Base-by-base conservation (phyloP, 345 rosid species). In the Diplotaxis tenuifolia region DNA sequence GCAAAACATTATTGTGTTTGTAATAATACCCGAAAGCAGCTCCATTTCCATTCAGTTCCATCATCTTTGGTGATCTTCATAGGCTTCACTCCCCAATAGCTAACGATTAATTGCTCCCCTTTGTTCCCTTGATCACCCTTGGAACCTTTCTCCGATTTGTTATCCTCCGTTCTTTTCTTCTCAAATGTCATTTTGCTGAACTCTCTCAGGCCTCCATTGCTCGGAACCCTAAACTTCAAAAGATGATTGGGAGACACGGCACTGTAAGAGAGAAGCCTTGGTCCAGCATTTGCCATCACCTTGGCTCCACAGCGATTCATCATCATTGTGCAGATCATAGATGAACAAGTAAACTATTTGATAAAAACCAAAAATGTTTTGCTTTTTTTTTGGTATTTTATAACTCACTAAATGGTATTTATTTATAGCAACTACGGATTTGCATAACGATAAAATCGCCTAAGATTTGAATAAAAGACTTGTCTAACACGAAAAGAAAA, bases 11-110 rank as follows among this genome's bases (percentile, higher is more conserved):
- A 6, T 9, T 6, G 23, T 50, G n/a, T 9, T 50, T 50, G 23
- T 50, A 9, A 42, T 62, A 0, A 36, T 77, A 85, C 92, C 85
- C 82, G 79, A 69, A 87, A 87, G 72, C 89, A 88, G 34, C 7
- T 72, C 89, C 92, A 88, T 20, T 75, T 86, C 92, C 89, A 88
- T n/a, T 80, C 83, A 9, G 70, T 45, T 4, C 92, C 92, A 19
- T 86, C 92, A 6, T 79, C 87, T 70, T 80, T 88, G 4, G 62
- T 76, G 27, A 80, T 50, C 81, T 82, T 88, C 4, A 63, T 65
- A 3, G 84, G 71, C 47, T 77, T 70, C 55, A 88, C 73, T 16
- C 89, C 89, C 92, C 92, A 86, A 62, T 86, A 84, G 75, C 89
- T 84, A 14, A 20, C 59, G 7, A 83, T 68, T 31, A 23, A 68